Conservation (phyloP, 228 moss, liverwort and hornwort species). For the Sphagnum magellanicum region DNA sequence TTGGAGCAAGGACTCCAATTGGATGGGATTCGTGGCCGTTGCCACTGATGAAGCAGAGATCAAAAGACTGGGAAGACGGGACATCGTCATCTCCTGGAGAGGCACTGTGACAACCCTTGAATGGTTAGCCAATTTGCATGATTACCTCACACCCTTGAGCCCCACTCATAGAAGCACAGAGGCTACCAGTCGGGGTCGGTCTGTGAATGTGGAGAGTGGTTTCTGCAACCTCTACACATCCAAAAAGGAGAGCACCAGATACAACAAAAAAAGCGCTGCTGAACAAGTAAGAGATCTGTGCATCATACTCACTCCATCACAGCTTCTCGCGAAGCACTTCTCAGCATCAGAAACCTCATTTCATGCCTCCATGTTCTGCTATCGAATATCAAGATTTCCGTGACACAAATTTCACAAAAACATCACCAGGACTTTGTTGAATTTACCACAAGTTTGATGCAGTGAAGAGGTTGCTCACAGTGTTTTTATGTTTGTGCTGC, state of each 20-base stretch:
- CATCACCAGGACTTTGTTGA: not conserved
- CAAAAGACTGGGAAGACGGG: slow-evolving; percentile 37
- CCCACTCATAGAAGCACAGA: slow-evolving; percentile 8
- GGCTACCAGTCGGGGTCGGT: slow-evolving; percentile 3
- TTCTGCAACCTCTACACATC: slow-evolving; percentile 52
- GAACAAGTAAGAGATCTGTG: slow-evolving; percentile 19
- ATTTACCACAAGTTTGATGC: not conserved
- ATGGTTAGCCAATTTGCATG: slow-evolving; percentile 42
- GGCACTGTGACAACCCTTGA: slow-evolving; percentile 54
- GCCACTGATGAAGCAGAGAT: slow-evolving; percentile 38
- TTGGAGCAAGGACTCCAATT: slow-evolving; percentile 52
- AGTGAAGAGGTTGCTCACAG: not conserved
- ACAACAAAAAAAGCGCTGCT: slow-evolving; percentile 44
- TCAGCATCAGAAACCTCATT: not conserved
- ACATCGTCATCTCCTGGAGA: slow-evolving; percentile 59
- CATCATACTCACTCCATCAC: not conserved
- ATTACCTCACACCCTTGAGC: slow-evolving; percentile 21
- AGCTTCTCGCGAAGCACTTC: not conserved
- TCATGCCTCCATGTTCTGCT: not conserved
- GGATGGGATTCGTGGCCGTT: slow-evolving; percentile 52
- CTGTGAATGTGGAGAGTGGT: slow-evolving; percentile 56
- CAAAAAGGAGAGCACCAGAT: slow-evolving; percentile 21
- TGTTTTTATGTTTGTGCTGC: not conserved
- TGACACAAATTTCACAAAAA: not conserved
- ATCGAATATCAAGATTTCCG: not conserved